Evolutionary conservation across 2,329 filamentous ascomycete species (phyloP).

Genomic region (Colletotrichum limetticola): DNA sequence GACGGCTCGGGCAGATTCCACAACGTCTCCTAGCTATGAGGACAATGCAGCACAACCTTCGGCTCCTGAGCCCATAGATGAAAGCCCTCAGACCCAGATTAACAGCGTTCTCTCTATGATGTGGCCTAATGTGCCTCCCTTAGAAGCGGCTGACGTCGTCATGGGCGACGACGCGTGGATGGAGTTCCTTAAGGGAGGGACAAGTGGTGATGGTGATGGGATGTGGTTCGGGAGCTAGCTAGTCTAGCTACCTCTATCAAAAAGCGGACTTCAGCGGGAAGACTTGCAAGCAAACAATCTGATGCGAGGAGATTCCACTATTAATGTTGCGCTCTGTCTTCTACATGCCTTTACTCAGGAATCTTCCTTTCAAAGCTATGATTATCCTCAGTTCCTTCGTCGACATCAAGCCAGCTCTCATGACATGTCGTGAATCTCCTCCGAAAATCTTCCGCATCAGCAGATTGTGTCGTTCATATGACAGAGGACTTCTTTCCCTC

Average conservation of each 20-base stretch:
- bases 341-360: background rate
- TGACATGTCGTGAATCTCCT: background rate
- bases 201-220: slow-evolving; percentile 29
- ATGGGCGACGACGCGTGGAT: slow-evolving; percentile 52
- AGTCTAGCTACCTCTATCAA: too few species aligned
- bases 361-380: background rate
- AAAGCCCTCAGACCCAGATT: slow-evolving; percentile 55
- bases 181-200: slow-evolving; percentile 44
- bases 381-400: background rate
- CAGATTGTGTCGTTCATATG: background rate
- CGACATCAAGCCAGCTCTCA: background rate
- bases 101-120: slow-evolving; percentile 56
- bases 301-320: background rate
- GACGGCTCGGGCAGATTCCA: background rate
- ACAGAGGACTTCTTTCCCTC: background rate
- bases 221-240: slow-evolving; percentile 7
- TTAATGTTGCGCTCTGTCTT: background rate
- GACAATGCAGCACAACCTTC: background rate
- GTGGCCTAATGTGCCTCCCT: slow-evolving; percentile 54
- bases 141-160: slow-evolving; percentile 49
- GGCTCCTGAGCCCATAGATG: slow-evolving; percentile 42
- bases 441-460: background rate
- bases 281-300: background rate
- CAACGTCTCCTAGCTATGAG: background rate
- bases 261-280: too few species aligned